These are phyloP conservation scores for Cylindrotheca fusiformis DNA, from an alignment of 108 stramenopile genomes.

Conservation along the genomic window DNA sequence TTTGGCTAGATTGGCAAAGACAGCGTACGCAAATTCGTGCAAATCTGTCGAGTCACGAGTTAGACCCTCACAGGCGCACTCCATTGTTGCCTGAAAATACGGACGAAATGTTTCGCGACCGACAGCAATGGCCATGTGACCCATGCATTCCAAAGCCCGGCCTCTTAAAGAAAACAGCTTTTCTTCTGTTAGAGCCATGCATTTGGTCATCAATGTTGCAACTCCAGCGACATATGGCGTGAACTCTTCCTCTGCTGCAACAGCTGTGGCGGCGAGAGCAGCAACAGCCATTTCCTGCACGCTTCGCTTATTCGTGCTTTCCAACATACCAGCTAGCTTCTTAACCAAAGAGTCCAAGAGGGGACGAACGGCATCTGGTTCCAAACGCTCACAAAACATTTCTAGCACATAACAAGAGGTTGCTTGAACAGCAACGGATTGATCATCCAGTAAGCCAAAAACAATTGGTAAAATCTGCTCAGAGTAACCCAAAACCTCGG, in stretches of 20 bases:
- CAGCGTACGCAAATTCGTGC: slow-evolving; percentile 95
- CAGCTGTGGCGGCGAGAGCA: slow-evolving; percentile 94
- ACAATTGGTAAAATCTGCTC: slow-evolving; percentile 93
- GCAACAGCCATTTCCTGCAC: slow-evolving; percentile 98
- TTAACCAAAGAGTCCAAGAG: slow-evolving; percentile 87
- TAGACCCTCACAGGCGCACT: slow-evolving; percentile 84
- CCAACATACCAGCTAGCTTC: slow-evolving; percentile 89
- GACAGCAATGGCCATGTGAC: slow-evolving; percentile 98
- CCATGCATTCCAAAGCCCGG: slow-evolving; percentile 97
- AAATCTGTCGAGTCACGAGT: slow-evolving; percentile 86
- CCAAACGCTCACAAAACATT: slow-evolving; percentile 98
- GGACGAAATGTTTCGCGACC: slow-evolving; percentile 92
- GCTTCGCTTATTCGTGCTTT: slow-evolving; percentile 84
- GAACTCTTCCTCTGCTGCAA: slow-evolving; percentile 96
- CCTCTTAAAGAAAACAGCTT: slow-evolving; percentile 84
- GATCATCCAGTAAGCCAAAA: slow-evolving; percentile 90
- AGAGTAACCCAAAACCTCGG: slow-evolving; percentile 90
- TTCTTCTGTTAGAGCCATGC: slow-evolving; percentile 83
- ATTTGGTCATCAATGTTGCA: slow-evolving; percentile 76
- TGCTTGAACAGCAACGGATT: slow-evolving; percentile 83
- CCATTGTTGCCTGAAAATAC: slow-evolving; percentile 91
- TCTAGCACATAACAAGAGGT: slow-evolving; percentile 97
- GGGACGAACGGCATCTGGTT: slow-evolving; percentile 90
- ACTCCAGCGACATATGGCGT: slow-evolving; percentile 91
- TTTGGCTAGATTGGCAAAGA: slow-evolving; percentile 94